Percentiles rank a stretch among this genome's conserved stretches.
These are phyloP conservation scores for Teratosphaeria zuluensis DNA, from an alignment of 2,329 filamentous ascomycete species.

Conservation along the genomic window DNA sequence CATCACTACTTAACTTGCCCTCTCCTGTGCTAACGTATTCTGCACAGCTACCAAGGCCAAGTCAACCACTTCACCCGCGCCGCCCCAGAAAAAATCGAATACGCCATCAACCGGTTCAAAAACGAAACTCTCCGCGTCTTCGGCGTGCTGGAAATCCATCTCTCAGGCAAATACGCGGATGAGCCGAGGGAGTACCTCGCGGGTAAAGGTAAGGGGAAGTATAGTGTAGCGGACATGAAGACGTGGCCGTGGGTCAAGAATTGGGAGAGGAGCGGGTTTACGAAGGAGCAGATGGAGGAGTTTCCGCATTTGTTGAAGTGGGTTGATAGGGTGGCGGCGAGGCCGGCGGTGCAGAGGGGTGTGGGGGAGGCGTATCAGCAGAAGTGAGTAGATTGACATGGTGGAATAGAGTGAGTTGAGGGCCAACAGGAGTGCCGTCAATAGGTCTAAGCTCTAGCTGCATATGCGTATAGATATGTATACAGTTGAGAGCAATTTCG, in stretches of 20 bases:
- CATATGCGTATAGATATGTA: not conserved
- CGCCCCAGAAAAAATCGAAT: constrained; percentile 38
- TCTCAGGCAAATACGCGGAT: constrained; percentile 43
- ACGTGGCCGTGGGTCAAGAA: constrained; percentile 43
- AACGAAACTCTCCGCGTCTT: constrained; percentile 45
- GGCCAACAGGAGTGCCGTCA: not conserved
- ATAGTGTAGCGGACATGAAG: constrained; percentile 44
- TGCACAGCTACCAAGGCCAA: constrained; percentile 30
- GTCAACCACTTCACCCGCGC: constrained; percentile 37
- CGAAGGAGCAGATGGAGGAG: constrained; percentile 37
- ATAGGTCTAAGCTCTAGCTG: not conserved
- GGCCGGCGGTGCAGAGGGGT: constrained; percentile 40
- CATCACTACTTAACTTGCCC: too few species aligned
- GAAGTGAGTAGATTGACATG: constrained; percentile 15
- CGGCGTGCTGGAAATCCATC: constrained; percentile 46
- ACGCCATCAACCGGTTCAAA: constrained; percentile 42
- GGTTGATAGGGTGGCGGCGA: constrained; percentile 42
- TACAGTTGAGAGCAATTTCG: not conserved
- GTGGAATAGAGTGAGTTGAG: not conserved
- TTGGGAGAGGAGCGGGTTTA: constrained; percentile 36
- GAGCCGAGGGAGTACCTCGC: constrained; percentile 43
- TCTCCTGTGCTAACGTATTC: too few species aligned
- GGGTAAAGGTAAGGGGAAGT: constrained; percentile 46
- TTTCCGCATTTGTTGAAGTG: constrained; percentile 46
- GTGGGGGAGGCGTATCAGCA: constrained; percentile 27